Percentiles rank a stretch among this genome's conserved stretches.
These are phyloP conservation scores for Chamaecyparis obtusa DNA, from an alignment of 75 land plant species.

Conservation along the genomic window DNA sequence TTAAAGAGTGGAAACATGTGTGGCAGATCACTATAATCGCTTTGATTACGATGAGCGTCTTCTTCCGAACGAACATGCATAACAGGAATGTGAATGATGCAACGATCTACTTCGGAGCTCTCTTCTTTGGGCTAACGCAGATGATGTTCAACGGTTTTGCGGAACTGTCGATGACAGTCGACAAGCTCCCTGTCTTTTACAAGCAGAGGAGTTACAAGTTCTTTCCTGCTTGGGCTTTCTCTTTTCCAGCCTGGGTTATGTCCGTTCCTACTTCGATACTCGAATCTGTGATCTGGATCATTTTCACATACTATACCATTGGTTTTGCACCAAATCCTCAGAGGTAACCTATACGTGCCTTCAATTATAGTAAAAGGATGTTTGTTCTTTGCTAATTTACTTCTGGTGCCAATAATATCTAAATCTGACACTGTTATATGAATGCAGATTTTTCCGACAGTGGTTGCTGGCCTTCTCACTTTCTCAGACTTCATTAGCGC, in stretches of 20 bases:
- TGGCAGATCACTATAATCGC: no score
- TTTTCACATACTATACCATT: constrained; percentile 24
- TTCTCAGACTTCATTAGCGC: no score
- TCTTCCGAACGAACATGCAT: constrained; percentile 26
- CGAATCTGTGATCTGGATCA: constrained; percentile 21
- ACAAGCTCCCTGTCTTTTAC: constrained; percentile 26
- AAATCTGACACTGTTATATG: no score
- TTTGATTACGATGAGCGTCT: constrained; percentile 11
- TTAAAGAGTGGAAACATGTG: no score
- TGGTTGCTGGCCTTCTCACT: no score
- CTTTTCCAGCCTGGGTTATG: not conserved
- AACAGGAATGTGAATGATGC: constrained; percentile 20
- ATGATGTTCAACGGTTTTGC: not conserved
- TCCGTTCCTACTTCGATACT: constrained; percentile 21
- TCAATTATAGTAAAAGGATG: no score
- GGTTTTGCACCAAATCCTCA: constrained; percentile 59
- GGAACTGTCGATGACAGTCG: constrained; percentile 23
- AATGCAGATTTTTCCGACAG: no score
- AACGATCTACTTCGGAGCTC: constrained; percentile 26
- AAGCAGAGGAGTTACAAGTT: constrained; percentile 21
- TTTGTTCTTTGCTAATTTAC: no score
- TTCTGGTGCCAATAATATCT: no score
- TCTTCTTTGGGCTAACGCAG: constrained; percentile 10
- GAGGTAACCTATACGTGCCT: constrained; percentile 39
- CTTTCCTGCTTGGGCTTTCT: constrained; percentile 28